Conservation (phyloP, 2,329 filamentous ascomycete genomes). For the Trichoderma breve region DNA sequence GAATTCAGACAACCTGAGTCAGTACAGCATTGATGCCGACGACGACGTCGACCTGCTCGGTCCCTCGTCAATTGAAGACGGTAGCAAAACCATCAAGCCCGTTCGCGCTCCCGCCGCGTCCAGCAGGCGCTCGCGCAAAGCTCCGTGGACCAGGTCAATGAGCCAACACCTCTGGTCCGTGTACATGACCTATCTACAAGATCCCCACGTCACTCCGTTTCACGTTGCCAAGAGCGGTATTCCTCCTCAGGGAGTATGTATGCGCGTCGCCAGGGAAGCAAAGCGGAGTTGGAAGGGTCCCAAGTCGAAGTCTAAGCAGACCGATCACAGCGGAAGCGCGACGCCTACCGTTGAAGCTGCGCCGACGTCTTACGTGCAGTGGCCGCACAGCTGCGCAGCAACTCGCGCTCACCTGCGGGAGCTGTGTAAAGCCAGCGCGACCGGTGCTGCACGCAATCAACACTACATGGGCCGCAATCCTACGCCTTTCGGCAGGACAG, state of each 20-base stretch:
- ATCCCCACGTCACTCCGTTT: constrained; percentile 66
- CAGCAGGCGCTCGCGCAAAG: constrained; percentile 39
- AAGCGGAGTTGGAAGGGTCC: constrained; percentile 66
- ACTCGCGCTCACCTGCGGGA: constrained; percentile 62
- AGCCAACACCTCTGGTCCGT: constrained; percentile 64
- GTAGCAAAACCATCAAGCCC: constrained; percentile 33
- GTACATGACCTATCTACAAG: constrained; percentile 63
- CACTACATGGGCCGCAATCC: constrained; percentile 53
- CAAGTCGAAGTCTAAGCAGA: constrained; percentile 46
- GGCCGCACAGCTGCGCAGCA: constrained; percentile 63
- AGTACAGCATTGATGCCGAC: constrained; percentile 49
- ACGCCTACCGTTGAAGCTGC: constrained; percentile 51
- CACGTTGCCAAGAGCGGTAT: constrained; percentile 61
- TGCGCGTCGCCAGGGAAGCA: constrained; percentile 63
- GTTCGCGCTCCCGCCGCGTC: background rate
- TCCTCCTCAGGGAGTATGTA: constrained; percentile 62
- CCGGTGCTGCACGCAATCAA: constrained; percentile 42
- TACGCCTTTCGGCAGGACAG: constrained; percentile 54
- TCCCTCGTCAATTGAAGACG: constrained; percentile 31
- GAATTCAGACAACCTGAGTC: constrained; percentile 53
- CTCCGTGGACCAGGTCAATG: constrained; percentile 64
- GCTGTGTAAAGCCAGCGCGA: constrained; percentile 57
- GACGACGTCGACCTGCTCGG: constrained; percentile 29
- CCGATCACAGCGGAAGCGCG: constrained; percentile 49
- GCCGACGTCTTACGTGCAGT: constrained; percentile 52